Percentiles rank a stretch among this genome's conserved stretches.
Conservation (phyloP, 352 stramenopile species). For the Pythium biforme region DNA sequence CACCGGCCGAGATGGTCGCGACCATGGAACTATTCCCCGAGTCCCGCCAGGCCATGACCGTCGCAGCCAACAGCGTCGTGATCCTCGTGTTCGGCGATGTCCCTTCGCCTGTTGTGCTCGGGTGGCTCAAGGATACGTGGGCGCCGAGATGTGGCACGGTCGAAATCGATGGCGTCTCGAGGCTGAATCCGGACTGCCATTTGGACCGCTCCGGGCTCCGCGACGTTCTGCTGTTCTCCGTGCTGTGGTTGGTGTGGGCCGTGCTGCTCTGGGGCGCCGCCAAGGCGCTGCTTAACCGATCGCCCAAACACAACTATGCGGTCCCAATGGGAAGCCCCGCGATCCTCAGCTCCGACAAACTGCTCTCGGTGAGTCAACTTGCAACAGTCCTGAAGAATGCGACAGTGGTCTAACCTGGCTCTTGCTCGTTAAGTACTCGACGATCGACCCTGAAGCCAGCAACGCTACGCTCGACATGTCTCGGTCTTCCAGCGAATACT, state of each 20-base stretch:
- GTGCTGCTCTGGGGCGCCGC: slow-evolving; percentile 64
- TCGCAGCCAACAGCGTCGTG: slow-evolving; percentile 89
- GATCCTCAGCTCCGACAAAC: background rate
- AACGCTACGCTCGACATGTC: background rate
- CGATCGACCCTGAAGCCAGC: background rate
- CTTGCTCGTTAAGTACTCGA: background rate
- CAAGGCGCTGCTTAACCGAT: background rate
- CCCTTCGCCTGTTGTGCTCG: slow-evolving; percentile 92
- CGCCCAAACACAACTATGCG: background rate
- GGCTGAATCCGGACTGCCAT: slow-evolving; percentile 63
- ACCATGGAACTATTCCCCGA: slow-evolving; percentile 89
- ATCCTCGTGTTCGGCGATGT: slow-evolving; percentile 94
- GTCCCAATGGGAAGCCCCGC: background rate
- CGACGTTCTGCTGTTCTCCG: slow-evolving; percentile 66
- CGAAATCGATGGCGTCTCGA: slow-evolving; percentile 49
- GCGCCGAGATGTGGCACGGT: slow-evolving; percentile 84
- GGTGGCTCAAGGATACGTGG: slow-evolving; percentile 90
- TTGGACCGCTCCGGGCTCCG: slow-evolving; percentile 57
- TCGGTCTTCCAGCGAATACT: background rate
- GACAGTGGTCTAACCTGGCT: background rate
- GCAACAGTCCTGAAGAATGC: background rate
- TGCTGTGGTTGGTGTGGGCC: slow-evolving; percentile 72
- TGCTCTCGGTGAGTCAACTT: background rate
- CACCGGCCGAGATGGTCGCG: slow-evolving; percentile 77
- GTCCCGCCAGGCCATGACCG: slow-evolving; percentile 84